Conservation (phyloP, 2,329 filamentous ascomycete genomes). For the Venturia effusa region DNA sequence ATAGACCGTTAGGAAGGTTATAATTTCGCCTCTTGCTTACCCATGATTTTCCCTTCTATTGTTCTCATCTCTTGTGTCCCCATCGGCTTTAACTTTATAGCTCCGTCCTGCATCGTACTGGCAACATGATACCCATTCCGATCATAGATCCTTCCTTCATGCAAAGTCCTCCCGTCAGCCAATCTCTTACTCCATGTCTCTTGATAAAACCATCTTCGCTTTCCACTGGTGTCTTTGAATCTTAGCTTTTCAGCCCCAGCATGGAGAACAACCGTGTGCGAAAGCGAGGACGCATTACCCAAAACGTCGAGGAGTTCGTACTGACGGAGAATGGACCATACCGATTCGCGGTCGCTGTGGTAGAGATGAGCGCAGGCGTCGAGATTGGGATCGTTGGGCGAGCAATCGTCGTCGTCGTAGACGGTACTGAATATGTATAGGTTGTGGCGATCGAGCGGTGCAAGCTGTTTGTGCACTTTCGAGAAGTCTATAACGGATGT, state of each 20-base stretch:
- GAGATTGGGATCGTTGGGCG: conserved; percentile 4
- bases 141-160: conserved; percentile 10
- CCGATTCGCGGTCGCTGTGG: conserved; percentile 10
- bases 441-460: neutral
- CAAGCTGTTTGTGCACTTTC: neutral
- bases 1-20: neutral
- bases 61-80: neutral
- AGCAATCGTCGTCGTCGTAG: neutral
- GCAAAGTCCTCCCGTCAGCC: conserved; percentile 1
- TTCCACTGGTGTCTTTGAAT: neutral
- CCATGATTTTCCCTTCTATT: neutral
- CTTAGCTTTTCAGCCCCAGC: neutral
- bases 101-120: conserved; percentile 10
- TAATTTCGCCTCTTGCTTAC: neutral
- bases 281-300: conserved; percentile 2
- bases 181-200: conserved; percentile 6
- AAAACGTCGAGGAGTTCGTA: conserved; percentile 8
- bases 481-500: neutral
- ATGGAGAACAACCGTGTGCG: conserved; percentile 10
- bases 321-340: neutral
- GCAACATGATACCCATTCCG: conserved; percentile 1
- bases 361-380: conserved; percentile 10
- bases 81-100: conserved; percentile 5
- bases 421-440: conserved; percentile 4
- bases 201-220: conserved; percentile 8